Evolutionary conservation across 1,284 basidiomycete species (phyloP), one percentile per base, ranked within the genome.

Genomic region (Amylostereum areolatum): DNA sequence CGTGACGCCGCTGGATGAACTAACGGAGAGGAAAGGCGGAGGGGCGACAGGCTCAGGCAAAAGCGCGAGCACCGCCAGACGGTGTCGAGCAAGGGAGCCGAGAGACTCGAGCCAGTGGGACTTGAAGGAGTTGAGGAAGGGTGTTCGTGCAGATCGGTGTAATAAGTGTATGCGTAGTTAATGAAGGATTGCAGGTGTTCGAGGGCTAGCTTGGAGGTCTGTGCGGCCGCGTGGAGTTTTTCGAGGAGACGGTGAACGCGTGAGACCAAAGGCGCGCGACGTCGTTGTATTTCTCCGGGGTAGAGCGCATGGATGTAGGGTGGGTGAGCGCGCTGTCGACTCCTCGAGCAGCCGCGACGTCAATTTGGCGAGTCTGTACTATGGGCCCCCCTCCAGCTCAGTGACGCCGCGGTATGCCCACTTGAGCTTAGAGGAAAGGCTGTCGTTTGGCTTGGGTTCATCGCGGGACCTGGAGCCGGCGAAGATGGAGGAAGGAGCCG

Each of bases 241-340:
- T 97, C 93, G 54, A 98, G 83, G 43, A 97, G 78, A 44, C 86
- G 85, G 66, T 97, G 85, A 66, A 97, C 97, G 0, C 92, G 43
- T 85, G 87, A 1, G 90, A 87, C 96, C 97, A 99, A 0, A 99
- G 75, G 10, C 95, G 83, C 32, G 86, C 86, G 48, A 96, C 91
- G 55, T 97, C 93, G 65, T 96, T 97, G 72, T 97, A 98, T 60
- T 92, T 94, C 43, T 83, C 83, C 0, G 95, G 93, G 40, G 98
- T 89, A 54, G 86, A 83, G 43, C 92, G 87, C 3, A 97, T 71
- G 0, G 92, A 94, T 0, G 89, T 81, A 0, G 96, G 96, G 0
- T 95, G 18, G 18, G 82, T 27, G 83, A 83, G 0, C 93, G 91
- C 5, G 92, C 84, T 44, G 94, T 81, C 0, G 93, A 91, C 27